phyloP scores from a whole-genome alignment of 192 early-diverging fungal species.

The Paraglomus brasilianum region DNA sequence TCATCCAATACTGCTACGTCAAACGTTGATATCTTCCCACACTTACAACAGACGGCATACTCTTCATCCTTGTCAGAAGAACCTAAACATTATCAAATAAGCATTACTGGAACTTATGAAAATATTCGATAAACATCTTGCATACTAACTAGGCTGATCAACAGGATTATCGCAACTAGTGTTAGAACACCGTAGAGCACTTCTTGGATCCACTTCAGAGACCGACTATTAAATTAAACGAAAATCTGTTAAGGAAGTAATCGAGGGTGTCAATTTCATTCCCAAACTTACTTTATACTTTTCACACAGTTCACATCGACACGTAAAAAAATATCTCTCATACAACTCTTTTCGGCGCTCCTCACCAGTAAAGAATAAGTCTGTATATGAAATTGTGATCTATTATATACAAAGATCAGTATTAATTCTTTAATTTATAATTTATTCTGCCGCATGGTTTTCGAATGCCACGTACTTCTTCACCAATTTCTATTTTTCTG shows the following conservation, averaged over 20 bases:
- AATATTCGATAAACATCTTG: not conserved
- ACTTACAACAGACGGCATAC: constrained; percentile 6
- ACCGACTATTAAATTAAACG: not conserved
- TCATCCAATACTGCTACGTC: constrained; percentile 20
- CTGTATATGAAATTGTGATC: constrained; percentile 39
- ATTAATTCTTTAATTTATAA: constrained; percentile 1
- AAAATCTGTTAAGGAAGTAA: not conserved
- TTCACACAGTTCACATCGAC: constrained; percentile 37
- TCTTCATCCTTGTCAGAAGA: constrained; percentile 18
- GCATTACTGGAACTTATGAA: not conserved
- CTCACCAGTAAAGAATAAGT: constrained; percentile 33
- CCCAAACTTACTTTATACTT: constrained; percentile 3
- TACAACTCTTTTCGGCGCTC: constrained; percentile 38
- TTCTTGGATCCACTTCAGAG: constrained; percentile 23
- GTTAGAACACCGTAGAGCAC: constrained; percentile 25
- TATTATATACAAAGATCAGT: not conserved
- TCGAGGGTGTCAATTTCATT: not conserved
- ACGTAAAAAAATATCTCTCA: constrained; percentile 43
- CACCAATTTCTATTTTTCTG: constrained; percentile 33
- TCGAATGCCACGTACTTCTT: constrained; percentile 35
- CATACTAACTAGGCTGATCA: constrained; percentile 15
- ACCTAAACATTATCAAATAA: constrained; percentile 4
- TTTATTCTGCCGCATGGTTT: not conserved
- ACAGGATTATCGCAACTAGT: constrained; percentile 17
- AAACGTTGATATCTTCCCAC: not conserved